Percentiles rank a stretch among this genome's conserved stretches.
Evolutionary conservation across 495 filamentous ascomycete species (phyloP).

Genomic region (Cryomyces minteri): DNA sequence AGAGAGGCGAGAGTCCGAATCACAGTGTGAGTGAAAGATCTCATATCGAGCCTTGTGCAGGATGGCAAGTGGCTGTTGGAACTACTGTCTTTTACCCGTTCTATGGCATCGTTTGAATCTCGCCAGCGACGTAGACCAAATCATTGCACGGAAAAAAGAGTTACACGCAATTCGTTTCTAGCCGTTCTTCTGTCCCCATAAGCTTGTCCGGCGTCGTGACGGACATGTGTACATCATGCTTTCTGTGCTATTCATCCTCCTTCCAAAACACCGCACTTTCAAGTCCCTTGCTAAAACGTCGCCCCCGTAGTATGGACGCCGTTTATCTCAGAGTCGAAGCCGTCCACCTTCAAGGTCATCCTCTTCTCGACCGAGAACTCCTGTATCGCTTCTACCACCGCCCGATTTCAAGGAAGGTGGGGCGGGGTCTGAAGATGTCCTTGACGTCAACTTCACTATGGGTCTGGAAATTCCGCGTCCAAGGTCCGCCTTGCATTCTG

Average conservation of each 20-base stretch:
- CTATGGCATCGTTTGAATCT: no score
- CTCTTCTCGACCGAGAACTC: neutral
- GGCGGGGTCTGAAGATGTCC: no score
- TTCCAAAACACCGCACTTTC: neutral
- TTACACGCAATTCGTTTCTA: neutral
- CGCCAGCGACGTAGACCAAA: no score
- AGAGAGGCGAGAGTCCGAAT: constrained; percentile 51
- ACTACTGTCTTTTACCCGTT: no score
- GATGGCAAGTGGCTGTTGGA: no score
- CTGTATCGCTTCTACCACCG: neutral
- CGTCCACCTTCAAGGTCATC: neutral
- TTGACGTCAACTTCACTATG: no score
- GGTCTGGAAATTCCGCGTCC: constrained; percentile 40
- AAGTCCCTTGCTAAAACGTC: no score
- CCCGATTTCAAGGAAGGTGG: neutral
- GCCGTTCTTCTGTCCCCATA: neutral
- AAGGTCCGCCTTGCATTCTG: constrained; percentile 71
- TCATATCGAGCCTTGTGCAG: neutral
- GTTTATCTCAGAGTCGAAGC: neutral
- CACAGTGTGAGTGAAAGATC: neutral
- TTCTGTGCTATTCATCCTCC: neutral
- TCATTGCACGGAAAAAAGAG: no score
- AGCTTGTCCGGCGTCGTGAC: no score
- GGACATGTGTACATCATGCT: neutral
- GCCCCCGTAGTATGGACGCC: no score